phyloP scores from a whole-genome alignment of 495 filamentous ascomycete species.

The Letharia columbiana region DNA sequence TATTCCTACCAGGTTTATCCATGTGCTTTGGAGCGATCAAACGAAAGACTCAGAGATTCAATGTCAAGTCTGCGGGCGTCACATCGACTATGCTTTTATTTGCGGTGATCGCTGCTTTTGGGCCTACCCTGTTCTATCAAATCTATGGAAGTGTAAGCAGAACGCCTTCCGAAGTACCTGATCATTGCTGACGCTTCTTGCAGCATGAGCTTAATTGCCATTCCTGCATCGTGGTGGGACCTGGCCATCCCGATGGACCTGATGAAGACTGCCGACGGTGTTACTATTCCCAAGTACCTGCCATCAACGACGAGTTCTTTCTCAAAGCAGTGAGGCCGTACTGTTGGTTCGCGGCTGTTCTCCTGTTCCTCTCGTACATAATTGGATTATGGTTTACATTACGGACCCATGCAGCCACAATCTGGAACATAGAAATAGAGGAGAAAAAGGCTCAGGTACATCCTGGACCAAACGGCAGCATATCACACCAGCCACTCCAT shows the following conservation, averaged over 20 bases:
- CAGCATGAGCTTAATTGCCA: constrained; percentile 89
- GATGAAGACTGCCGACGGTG: constrained; percentile 77
- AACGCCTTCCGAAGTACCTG: neutral
- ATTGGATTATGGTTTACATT: constrained; percentile 96
- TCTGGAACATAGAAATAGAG: constrained; percentile 84
- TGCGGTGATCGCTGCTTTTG: constrained; percentile 93
- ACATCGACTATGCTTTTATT: constrained; percentile 98
- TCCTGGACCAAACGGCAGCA: constrained; percentile 27
- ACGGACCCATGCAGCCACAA: constrained; percentile 89
- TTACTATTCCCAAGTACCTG: constrained; percentile 85
- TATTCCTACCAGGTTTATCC: constrained; percentile 92
- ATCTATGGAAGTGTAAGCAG: constrained; percentile 85
- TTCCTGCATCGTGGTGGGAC: constrained; percentile 49
- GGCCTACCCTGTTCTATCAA: constrained; percentile 96
- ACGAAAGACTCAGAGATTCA: constrained; percentile 97
- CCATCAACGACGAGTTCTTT: constrained; percentile 80
- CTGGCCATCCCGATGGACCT: constrained; percentile 28
- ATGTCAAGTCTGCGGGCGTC: constrained; percentile 91
- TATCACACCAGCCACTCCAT: constrained; percentile 24
- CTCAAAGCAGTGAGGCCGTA: constrained; percentile 84
- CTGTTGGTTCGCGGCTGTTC: constrained; percentile 73
- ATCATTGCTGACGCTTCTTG: constrained; percentile 30
- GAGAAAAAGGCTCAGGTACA: constrained; percentile 60
- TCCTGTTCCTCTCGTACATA: constrained; percentile 86
- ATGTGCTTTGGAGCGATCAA: constrained; percentile 99